Evolutionary conservation across 306 rosid genomes (phyloP), one percentile per base, ranked within the genome.

Genomic region (Lathyrus oleraceus): DNA sequence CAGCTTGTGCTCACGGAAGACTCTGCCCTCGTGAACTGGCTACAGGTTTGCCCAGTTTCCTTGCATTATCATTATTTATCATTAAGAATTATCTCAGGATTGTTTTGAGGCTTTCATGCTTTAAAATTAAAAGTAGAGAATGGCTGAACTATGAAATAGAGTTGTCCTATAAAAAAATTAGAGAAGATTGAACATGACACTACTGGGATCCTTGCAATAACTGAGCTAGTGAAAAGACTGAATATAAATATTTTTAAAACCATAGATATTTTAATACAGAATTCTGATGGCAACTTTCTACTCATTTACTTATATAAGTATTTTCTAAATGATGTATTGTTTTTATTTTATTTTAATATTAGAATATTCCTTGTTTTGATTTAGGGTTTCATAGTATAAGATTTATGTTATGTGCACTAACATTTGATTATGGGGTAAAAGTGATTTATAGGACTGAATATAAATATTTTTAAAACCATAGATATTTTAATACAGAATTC

Each of bases 11-110:
- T 60, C 97, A 94, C 58, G 99, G 96, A 75, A 86, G 85, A 72
- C 89, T 94, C 74, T 88, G 91, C 60, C 99, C 99, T 15, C 97
- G 97, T 45, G 97, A 94, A 77, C 79, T 94, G 79, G 99, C 97
- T 65, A 94, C 97, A 83, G 99, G 99, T 82, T 61, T 68, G 35
- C 69, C 19, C 65, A 14, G 43, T 72, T 67, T 49, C 15, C 60
- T 66, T 36, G 25, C 42, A 61, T 42, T 70, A 10, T 62, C 44
- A 63, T 70, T 70, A 23, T 71, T 45, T 21, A 38, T 65, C 53
- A 38, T 45, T 13, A 61, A 65, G 25, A 52, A 28, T 43, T 63
- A 58, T 77, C 60, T 77, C 67, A 52, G 32, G 65, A 61, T 76
- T 69, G 14, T 40, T 61, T 8, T n/a, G 65, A 69, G 73, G 52